Evolutionary conservation across 371 early-diverging fungal species (phyloP), one percentile per base, ranked within the genome.

Genomic region (Syncephalastrum sp.): DNA sequence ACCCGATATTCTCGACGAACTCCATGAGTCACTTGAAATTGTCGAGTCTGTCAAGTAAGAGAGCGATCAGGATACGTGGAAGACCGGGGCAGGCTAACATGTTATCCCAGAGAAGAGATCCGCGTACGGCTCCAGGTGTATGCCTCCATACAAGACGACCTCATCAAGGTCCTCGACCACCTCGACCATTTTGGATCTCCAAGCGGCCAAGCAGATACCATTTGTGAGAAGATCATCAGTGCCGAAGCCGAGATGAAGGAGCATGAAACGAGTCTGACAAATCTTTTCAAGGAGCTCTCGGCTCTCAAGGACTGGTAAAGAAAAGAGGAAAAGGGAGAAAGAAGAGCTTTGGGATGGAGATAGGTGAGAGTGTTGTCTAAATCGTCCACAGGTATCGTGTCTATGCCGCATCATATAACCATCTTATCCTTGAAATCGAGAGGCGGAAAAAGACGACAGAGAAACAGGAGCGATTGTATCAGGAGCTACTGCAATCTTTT

Each of bases 371-470:
- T 10, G 8, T 2, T 17, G 1, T 13, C 42, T 50, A 16, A 14
- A n/a, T 6, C 4, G 27, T 3, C 27, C 33, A 12, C 43, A 67
- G 77, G 70, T 78, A 78, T 42, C 57, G 47, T 47, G 63, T 59
- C 21, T 78, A 72, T 51, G 60, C 73, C 4, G 61, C 67, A 2
- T 78, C 78, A 0, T 78, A 78, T 19, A 65, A 67, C 16, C 63
- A 70, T 24, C 51, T 78, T 5, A 50, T 75, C 8, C 23, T 78
- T 6, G 78, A 78, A 38, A 69, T 78, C 25, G 71, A 72, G 53
- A 46, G 78, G 55, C 56, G 78, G 50, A 63, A 50, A 27, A 64
- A 65, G 46, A 68, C 67, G 0, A 53, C 57, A 25, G 65, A 70
- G 19, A 61, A 69, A n/a, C 73, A 70, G 42, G 67, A 66, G 12